Conservation (phyloP, 768 basidiomycete genomes). For the Boletales sp. region DNA sequence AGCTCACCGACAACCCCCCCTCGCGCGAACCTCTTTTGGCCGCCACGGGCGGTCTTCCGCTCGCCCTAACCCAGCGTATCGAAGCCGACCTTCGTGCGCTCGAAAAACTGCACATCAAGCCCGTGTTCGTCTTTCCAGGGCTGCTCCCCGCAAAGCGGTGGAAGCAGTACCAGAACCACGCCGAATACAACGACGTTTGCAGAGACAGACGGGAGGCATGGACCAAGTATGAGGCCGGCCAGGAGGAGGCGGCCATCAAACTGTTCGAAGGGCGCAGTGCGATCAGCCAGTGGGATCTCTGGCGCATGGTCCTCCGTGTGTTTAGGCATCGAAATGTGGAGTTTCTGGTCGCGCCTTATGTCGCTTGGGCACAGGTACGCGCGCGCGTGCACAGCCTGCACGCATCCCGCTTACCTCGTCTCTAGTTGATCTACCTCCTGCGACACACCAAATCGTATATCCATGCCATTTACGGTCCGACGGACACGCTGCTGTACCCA, state of each 20-base stretch:
- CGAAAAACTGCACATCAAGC: slow-evolving; percentile 91
- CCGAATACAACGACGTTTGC: slow-evolving; percentile 62
- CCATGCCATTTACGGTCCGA: slow-evolving; percentile 89
- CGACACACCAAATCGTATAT: slow-evolving; percentile 92
- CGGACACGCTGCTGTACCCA: slow-evolving; percentile 87
- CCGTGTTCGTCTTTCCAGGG: slow-evolving; percentile 97
- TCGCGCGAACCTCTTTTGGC: slow-evolving; percentile 90
- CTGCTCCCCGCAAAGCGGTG: slow-evolving; percentile 72
- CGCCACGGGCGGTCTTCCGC: slow-evolving; percentile 91
- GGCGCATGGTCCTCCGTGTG: slow-evolving; percentile 87
- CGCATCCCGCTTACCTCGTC: slow-evolving; percentile 4
- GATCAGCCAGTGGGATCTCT: slow-evolving; percentile 85
- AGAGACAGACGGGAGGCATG: slow-evolving; percentile 82
- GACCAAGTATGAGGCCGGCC: slow-evolving; percentile 88
- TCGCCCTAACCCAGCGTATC: slow-evolving; percentile 83
- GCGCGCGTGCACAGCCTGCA: slow-evolving; percentile 1
- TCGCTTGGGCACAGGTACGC: slow-evolving; percentile 93
- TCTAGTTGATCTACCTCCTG: slow-evolving; percentile 89
- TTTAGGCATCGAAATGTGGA: slow-evolving; percentile 95
- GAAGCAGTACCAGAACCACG: slow-evolving; percentile 51
- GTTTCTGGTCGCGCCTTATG: slow-evolving; percentile 93
- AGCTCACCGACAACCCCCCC: slow-evolving; percentile 68
- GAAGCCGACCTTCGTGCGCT: slow-evolving; percentile 88
- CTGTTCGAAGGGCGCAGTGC: slow-evolving; percentile 75
- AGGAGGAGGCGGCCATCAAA: slow-evolving; percentile 84